Conservation (phyloP, 805 yeast species). For the Priceomyces melissophilus region DNA sequence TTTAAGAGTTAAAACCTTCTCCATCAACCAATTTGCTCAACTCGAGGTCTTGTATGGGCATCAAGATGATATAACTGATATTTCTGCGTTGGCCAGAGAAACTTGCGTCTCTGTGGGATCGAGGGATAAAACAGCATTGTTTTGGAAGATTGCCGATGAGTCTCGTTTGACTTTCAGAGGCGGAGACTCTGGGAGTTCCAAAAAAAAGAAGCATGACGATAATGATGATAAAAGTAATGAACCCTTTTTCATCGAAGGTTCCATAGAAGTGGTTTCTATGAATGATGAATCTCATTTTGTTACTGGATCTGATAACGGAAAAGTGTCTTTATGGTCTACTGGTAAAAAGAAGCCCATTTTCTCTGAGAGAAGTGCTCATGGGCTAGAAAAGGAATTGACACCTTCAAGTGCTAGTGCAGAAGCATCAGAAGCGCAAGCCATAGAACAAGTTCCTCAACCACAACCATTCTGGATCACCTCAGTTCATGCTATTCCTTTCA, state of each 20-base stretch:
- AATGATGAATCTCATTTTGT: conserved; percentile 88
- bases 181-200: conserved; percentile 59
- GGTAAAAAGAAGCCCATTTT: conserved; percentile 85
- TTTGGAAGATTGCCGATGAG: conserved; percentile 97
- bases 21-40: conserved; percentile 81
- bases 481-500: conserved; percentile 75
- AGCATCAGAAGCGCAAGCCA: conserved; percentile 49
- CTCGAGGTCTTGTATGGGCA: conserved; percentile 92
- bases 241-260: conserved; percentile 67
- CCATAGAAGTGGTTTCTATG: conserved; percentile 88
- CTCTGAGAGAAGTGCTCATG: conserved; percentile 73
- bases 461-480: conserved; percentile 87
- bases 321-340: conserved; percentile 82
- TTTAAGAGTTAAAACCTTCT: conserved; percentile 81
- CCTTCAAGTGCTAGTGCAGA: conserved; percentile 42
- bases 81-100: conserved; percentile 77
- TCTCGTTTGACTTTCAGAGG: conserved; percentile 91
- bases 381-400: conserved; percentile 49
- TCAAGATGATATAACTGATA: conserved; percentile 83
- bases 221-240: conserved; percentile 11
- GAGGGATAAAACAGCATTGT: conserved; percentile 90
- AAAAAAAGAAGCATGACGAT: conserved; percentile 24
- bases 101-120: conserved; percentile 95
- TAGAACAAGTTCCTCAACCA: conserved; percentile 58
- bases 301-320: conserved; percentile 95